Evolutionary conservation across 169 alveolate genomes (phyloP), one percentile per base, ranked within the genome.

Genomic region (Eimeria tenella): DNA sequence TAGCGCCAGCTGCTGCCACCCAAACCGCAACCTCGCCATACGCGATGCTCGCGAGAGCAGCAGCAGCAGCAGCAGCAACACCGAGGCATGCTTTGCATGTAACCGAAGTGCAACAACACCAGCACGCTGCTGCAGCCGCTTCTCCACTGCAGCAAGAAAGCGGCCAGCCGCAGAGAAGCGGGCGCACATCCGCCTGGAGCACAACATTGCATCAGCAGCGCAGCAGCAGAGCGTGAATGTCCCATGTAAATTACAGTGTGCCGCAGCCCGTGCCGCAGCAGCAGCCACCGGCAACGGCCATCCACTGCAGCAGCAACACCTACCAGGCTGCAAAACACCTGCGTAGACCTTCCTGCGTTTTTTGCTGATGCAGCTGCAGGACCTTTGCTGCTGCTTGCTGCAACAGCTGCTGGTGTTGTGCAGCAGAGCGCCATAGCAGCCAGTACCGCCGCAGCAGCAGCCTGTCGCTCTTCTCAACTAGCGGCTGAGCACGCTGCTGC

Each of bases 1-100:
- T 25, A 79, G 88, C 88, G 13, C 70, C 88, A 79, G 88, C 71
- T 79, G 88, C 71, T 79, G 88, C 88, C 88, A 79, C 10, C 88
- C 88, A 15, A 79, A 79, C 53, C 88, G 88, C 65, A 79, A 68
- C 88, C 19, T 10, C 88, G 88, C 88, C 65, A 52, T 4, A 9
- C 88, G 68, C n/a, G 88, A 19, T 4, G 71, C 88, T 21, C 70
- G 31, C 2, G 88, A 52, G 11, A 79, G 71, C 71, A 79, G 71
- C 88, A 79, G 88, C 88, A 79, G 55, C 55, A 79, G 52, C 88
- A 79, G 88, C 88, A 79, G 70, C 65, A 55, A 19, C 88, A 79
- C 71, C 5, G 88, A 79, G 6, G 71, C 70, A 55, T 79, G 52
- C 56, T 79, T 55, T 21, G 88, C 88, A 79, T 79, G 88, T 68